Percentiles rank a stretch among this genome's conserved stretches.
phyloP scores from a whole-genome alignment of 352 stramenopile genomes.

The Pythium biforme region DNA sequence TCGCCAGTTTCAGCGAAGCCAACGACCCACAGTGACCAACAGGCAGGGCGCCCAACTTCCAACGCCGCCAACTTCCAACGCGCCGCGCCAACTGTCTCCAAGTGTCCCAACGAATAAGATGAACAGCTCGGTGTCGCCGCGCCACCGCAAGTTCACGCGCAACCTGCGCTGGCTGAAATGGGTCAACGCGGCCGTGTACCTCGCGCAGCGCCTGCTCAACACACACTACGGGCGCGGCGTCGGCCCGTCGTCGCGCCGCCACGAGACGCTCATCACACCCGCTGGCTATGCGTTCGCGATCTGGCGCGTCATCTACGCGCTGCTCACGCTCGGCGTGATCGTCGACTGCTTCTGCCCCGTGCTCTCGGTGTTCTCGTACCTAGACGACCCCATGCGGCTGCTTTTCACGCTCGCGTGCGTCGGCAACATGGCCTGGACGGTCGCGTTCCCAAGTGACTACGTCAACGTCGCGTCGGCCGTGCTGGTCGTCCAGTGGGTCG shows the following conservation, averaged over 20 bases:
- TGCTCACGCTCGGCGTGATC: slow-evolving; percentile 59
- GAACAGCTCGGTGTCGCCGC: slow-evolving; percentile 3
- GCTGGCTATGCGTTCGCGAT: slow-evolving; percentile 74
- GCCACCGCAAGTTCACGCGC: slow-evolving; percentile 17
- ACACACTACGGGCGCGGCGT: slow-evolving; percentile 32
- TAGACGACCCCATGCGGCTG: slow-evolving; percentile 41
- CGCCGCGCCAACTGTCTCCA: neutral
- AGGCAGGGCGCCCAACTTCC: neutral
- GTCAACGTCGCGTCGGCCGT: slow-evolving; percentile 55
- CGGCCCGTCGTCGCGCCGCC: slow-evolving; percentile 49
- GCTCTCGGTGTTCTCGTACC: slow-evolving; percentile 50
- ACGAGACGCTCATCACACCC: slow-evolving; percentile 78
- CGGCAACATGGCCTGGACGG: slow-evolving; percentile 72
- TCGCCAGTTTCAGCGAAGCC: slow-evolving; percentile 4
- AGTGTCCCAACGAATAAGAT: neutral
- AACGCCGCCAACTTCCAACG: too few relatives aligned
- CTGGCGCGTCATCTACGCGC: slow-evolving; percentile 55
- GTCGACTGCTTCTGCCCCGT: slow-evolving; percentile 68
- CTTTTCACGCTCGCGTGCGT: slow-evolving; percentile 67
- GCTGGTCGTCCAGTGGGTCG: slow-evolving; percentile 59
- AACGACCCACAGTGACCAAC: slow-evolving; percentile 3
- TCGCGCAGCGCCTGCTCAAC: slow-evolving; percentile 25
- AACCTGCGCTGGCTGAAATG: slow-evolving; percentile 21
- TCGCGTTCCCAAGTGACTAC: slow-evolving; percentile 66
- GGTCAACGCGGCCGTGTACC: slow-evolving; percentile 20